Evolutionary conservation across 352 stramenopile species (phyloP), one percentile per base, ranked within the genome.

Genomic region (Phytophthora podocarpi): DNA sequence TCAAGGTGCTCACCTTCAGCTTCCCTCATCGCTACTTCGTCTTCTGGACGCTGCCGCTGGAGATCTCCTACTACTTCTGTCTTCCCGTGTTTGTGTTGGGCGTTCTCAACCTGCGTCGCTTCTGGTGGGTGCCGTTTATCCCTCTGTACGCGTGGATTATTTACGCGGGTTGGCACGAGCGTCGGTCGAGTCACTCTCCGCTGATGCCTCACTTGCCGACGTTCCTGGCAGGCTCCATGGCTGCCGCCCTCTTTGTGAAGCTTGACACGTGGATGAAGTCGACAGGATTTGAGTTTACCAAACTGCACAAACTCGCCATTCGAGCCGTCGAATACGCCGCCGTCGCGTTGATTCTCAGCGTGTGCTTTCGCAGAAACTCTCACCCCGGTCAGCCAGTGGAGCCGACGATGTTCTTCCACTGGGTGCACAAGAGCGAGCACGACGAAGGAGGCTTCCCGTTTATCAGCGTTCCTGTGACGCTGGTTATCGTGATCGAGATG

Each of bases 41-140:
- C 3, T 81, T 88, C 51, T 88, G 78, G 78, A 78, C 78, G 34
- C 59, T n/a, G n/a, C n/a, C n/a, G n/a, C n/a, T n/a, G n/a, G n/a
- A n/a, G n/a, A n/a, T n/a, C n/a, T n/a, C n/a, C 5, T 83, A 83
- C 49, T 80, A 83, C 71, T 80, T 76, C 23, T 62, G 74, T 31
- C 58, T 83, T 11, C 74, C 74, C 0, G 46, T 80, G 4, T 66
- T 83, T n/a, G 61, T 72, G 0, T 8, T 77, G 24, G 59, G 42
- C 4, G 48, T 76, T 18, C 34, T 74, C 4, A 58, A 51, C 12
- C 28, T 76, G 47, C 52, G 67, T 43, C 54, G 49, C 13, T 54
- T 59, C n/a, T 78, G 70, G 74, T 82, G 70, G 70, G 42, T 76
- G 3, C 67, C 53, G 3, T 56, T 74, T 13, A 7, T 67, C 2